These are phyloP conservation scores for Fraxinus latifolia DNA, from an alignment of 305 asterid genomes.

Conservation along the genomic window DNA sequence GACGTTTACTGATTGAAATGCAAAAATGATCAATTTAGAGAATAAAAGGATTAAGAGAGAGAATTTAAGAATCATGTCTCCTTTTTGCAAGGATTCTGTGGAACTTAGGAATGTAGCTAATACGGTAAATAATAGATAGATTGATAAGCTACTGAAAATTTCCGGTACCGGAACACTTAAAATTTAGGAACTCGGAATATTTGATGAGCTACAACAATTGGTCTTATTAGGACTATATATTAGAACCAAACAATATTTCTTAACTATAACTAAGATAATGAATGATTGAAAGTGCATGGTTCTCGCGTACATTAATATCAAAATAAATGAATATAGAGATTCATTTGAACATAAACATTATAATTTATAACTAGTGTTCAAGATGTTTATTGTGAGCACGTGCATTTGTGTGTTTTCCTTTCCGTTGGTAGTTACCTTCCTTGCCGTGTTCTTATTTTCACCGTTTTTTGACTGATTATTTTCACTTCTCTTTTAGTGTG, in stretches of 20 bases:
- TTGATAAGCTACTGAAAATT: not conserved
- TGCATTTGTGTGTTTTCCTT: not conserved
- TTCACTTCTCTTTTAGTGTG: not conserved
- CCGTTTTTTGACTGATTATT: not conserved
- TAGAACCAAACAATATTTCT: not conserved
- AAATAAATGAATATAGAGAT: not conserved
- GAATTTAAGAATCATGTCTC: not conserved
- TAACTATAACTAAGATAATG: not conserved
- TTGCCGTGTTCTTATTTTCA: not conserved
- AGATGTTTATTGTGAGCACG: not conserved
- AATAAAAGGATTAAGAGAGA: not conserved
- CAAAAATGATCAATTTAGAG: not conserved
- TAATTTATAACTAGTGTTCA: not conserved
- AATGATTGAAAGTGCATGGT: not conserved
- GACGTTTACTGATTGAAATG: not conserved
- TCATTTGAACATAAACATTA: not conserved
- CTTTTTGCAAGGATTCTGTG: not conserved
- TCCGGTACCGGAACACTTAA: not conserved
- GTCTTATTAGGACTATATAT: not conserved
- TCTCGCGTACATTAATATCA: not conserved
- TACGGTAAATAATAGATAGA: not conserved
- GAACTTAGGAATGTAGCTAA: not conserved
- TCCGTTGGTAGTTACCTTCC: not conserved
- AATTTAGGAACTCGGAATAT: not conserved
- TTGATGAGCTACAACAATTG: not conserved